Evolutionary conservation across 2,329 filamentous ascomycete species (phyloP), one percentile per base, ranked within the genome.

Genomic region (Hymenotorrendiella dingleyae): DNA sequence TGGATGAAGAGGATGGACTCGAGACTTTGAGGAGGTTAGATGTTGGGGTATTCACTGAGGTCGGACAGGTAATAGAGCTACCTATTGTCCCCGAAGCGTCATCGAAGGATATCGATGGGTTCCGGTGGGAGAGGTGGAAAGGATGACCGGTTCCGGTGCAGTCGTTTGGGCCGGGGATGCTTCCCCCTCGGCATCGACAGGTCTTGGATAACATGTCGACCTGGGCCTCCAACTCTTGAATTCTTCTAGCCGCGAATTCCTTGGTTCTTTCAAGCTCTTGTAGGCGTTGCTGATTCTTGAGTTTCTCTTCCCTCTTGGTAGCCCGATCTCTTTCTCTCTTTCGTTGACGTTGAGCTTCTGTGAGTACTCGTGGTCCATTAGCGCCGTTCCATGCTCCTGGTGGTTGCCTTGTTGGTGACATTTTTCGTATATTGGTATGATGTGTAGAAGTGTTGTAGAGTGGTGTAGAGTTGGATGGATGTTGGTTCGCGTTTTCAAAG

Each of bases 361-460:
- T 43, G 16, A 46, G 38, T 22, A 49, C 14, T 34, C 38, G 34
- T 32, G 44, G 50, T 41, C 52, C 42, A 34, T 43, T 42, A 3
- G 21, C 38, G 9, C 35, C 44, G 36, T 46, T 43, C 44, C 44
- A 46, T 26, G 40, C 22, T 26, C 44, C 44, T 17, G 36, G 35
- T 16, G 35, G 35, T 16, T 35, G 14, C 12, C 41, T 36, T 23
- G 32, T 26, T 14, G 35, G 26, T 21, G 41, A 39, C 39, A 42
- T 42, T 28, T 20, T 28, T 36, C 23, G 17, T n/a, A 14, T 23
- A 10, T 40, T 12, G 21, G 16, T 17, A 7, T 33, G 29, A 23
- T 32, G n/a, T 23, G 17, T 27, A 12, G 21, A 9, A 20, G 6
- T 28, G 36, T 30, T 39, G 24, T 17, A 39, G 11, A 7, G 21